Evolutionary conservation across 192 early-diverging fungal species (phyloP).

Genomic region (Coemansia sp.): DNA sequence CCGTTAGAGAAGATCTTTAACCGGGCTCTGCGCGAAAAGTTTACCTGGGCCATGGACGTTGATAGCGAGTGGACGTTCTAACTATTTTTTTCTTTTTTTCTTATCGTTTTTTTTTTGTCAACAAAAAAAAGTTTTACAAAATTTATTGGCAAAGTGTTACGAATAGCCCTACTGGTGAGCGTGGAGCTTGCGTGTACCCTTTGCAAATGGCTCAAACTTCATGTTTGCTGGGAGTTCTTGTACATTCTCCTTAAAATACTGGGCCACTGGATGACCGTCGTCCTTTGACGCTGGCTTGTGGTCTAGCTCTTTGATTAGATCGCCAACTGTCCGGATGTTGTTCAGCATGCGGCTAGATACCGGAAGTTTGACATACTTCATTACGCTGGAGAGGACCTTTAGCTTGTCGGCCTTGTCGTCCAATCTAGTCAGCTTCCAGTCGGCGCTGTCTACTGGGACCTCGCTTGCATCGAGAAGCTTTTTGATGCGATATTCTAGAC

Average conservation of each 20-base stretch:
- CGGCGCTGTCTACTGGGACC: slow-evolving; percentile 17
- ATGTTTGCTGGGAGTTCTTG: slow-evolving; percentile 47
- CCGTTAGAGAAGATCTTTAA: slow-evolving; percentile 97
- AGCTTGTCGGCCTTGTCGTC: slow-evolving; percentile 34
- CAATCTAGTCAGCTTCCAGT: slow-evolving; percentile 48
- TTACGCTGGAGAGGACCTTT: slow-evolving; percentile 46
- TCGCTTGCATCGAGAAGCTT: slow-evolving; percentile 15
- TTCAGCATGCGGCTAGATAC: slow-evolving; percentile 50
- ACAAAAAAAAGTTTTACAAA: neutral
- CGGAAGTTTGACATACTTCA: slow-evolving; percentile 33
- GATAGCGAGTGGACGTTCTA: slow-evolving; percentile 68
- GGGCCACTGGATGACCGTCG: slow-evolving; percentile 48
- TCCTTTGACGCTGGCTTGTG: slow-evolving; percentile 39
- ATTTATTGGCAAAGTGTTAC: neutral
- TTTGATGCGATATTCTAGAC: slow-evolving; percentile 24
- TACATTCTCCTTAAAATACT: slow-evolving; percentile 29
- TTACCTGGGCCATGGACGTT: slow-evolving; percentile 90
- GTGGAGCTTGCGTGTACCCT: slow-evolving; percentile 45
- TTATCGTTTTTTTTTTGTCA: neutral
- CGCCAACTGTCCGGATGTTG: slow-evolving; percentile 45
- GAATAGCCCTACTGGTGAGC: slow-evolving; percentile 33
- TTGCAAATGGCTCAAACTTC: slow-evolving; percentile 55
- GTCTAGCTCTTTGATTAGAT: slow-evolving; percentile 40
- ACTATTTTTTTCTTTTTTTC: slow-evolving; percentile 1
- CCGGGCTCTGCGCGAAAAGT: slow-evolving; percentile 90